A percentile compares a stretch with the other conserved stretches of the same genome.
Evolutionary conservation across 768 basidiomycete genomes (phyloP).

Genomic region (Coprinopsis sp.): DNA sequence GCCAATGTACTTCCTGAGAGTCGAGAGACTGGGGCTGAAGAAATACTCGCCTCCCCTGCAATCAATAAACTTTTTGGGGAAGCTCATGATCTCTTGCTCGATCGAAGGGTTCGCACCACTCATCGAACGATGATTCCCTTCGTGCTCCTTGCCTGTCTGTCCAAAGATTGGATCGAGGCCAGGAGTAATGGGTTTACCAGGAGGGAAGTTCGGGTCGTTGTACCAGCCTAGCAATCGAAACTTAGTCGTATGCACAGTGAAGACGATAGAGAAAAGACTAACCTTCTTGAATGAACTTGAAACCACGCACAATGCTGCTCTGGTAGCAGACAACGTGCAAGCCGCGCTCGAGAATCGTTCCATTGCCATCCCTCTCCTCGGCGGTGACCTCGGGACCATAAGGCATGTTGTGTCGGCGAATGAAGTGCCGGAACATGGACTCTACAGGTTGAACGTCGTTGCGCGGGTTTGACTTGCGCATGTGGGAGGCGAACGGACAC

Average conservation of each 20-base stretch:
- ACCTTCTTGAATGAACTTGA: conserved; percentile 40
- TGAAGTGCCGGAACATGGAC: conserved; percentile 17
- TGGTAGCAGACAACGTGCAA: conserved; percentile 42
- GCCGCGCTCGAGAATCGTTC: conserved; percentile 42
- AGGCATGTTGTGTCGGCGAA: conserved; percentile 45
- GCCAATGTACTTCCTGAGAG: conserved; percentile 27
- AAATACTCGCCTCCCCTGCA: conserved; percentile 52
- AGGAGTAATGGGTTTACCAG: conserved; percentile 24
- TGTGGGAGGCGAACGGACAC: conserved; percentile 17
- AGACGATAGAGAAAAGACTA: conserved; percentile 8
- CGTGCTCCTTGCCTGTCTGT: conserved; percentile 12
- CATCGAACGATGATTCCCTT: conserved; percentile 14
- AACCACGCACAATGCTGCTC: conserved; percentile 35
- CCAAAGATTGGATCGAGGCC: conserved; percentile 49
- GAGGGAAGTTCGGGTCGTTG: conserved; percentile 34
- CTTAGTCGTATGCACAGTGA: background rate
- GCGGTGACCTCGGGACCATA: conserved; percentile 48
- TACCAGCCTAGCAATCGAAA: conserved; percentile 29
- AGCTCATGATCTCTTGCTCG: conserved; percentile 15
- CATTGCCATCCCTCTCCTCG: conserved; percentile 29
- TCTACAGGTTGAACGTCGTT: conserved; percentile 12
- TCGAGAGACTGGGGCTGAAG: conserved; percentile 45
- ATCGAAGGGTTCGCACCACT: conserved; percentile 29
- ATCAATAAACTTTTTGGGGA: conserved; percentile 28
- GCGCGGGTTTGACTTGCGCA: conserved; percentile 17